Evolutionary conservation across 2,329 filamentous ascomycete genomes (phyloP).

Genomic region (Fusarium tanahbumbuense): DNA sequence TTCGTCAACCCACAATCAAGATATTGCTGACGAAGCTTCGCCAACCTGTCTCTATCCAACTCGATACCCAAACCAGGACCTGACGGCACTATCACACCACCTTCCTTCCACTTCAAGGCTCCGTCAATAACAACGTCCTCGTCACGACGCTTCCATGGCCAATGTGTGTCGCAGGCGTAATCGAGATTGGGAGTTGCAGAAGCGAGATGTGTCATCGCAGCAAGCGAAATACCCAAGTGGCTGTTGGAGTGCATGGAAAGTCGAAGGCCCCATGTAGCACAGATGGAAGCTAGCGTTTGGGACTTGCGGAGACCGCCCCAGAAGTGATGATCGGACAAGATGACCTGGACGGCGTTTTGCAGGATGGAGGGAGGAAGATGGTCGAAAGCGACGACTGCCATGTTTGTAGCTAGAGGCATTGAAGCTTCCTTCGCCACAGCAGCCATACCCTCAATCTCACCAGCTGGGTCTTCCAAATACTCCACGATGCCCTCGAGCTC

Average conservation of each 20-base stretch:
- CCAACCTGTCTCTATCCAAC: slow-evolving; percentile 52
- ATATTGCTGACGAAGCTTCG: slow-evolving; percentile 53
- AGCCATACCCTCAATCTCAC: slow-evolving; percentile 57
- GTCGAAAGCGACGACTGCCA: slow-evolving; percentile 56
- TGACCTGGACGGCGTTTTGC: slow-evolving; percentile 55
- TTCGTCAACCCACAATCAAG: slow-evolving; percentile 53
- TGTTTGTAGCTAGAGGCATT: slow-evolving; percentile 58
- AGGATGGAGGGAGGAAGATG: slow-evolving; percentile 54
- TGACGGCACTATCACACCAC: slow-evolving; percentile 51
- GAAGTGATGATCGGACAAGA: slow-evolving; percentile 57
- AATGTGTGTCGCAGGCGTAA: slow-evolving; percentile 58
- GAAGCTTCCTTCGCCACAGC: slow-evolving; percentile 54
- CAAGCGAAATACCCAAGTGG: slow-evolving; percentile 56
- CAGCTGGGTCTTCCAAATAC: slow-evolving; percentile 56
- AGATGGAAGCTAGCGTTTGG: slow-evolving; percentile 54
- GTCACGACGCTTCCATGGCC: slow-evolving; percentile 58
- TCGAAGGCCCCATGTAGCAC: slow-evolving; percentile 54
- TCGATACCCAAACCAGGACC: slow-evolving; percentile 53
- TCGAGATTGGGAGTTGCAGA: slow-evolving; percentile 56
- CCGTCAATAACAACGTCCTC: slow-evolving; percentile 56
- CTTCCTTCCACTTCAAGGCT: slow-evolving; percentile 52
- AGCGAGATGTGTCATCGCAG: slow-evolving; percentile 58
- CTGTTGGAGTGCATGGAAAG: slow-evolving; percentile 59
- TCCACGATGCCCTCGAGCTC: slow-evolving; percentile 53
- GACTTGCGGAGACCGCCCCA: slow-evolving; percentile 58